A percentile compares a stretch with the other conserved stretches of the same genome.
Conservation (phyloP, 441 rosid species). For the Erysimum cheiri region DNA sequence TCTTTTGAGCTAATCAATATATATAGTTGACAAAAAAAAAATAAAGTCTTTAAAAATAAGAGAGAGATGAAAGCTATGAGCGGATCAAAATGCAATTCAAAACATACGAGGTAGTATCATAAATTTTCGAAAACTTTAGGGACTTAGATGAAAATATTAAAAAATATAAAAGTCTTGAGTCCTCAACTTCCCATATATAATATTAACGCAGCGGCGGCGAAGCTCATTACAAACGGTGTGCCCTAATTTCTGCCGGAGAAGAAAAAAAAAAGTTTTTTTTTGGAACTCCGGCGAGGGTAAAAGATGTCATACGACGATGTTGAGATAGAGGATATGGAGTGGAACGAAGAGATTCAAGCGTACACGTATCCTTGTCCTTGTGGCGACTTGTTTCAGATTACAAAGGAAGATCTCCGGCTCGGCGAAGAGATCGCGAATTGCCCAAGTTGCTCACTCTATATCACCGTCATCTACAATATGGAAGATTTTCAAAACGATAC, state of each 20-base stretch:
- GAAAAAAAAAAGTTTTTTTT: background rate
- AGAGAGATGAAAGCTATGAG: no score
- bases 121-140: background rate
- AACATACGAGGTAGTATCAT: background rate
- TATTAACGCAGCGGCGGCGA: constrained; percentile 23
- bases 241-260: constrained; percentile 35
- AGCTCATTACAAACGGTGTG: background rate
- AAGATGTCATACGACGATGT: constrained; percentile 96
- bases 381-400: constrained; percentile 90
- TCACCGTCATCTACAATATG: constrained; percentile 81
- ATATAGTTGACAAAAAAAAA: no score
- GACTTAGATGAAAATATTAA: background rate
- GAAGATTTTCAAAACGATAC: constrained; percentile 67
- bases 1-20: no score
- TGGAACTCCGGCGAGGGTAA: background rate
- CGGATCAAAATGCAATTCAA: background rate
- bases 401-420: constrained; percentile 77
- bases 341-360: constrained; percentile 85
- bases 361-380: constrained; percentile 94
- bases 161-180: constrained; percentile 1
- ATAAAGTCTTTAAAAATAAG: no score
- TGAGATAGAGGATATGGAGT: constrained; percentile 94
- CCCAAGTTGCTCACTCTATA: constrained; percentile 93
- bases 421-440: constrained; percentile 92
- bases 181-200: background rate